Base-by-base conservation (phyloP, 1,284 basidiomycete genomes). In the Grifola frondosa region DNA sequence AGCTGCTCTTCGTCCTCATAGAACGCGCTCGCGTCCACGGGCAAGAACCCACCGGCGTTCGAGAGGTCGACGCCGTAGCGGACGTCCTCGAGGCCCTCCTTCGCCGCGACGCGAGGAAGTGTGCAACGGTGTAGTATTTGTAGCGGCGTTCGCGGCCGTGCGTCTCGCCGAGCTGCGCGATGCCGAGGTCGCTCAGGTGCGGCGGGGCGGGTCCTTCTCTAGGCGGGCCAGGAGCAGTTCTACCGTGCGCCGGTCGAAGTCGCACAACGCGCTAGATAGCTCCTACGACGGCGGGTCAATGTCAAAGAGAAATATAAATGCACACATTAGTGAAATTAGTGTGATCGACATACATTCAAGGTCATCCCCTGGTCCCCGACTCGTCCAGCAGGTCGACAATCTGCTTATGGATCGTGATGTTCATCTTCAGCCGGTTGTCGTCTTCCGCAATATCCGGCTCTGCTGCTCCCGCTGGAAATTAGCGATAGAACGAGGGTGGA, bases 71-170 rank as follows among this genome's bases (percentile, higher is more conserved):
- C 59, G 21, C 74, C 67, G 49, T 74, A 73, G 6, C 67, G 66
- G 3, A 63, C 54, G 43, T 77, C 71, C 53, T 84, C 75, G 28
- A 88, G 66, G 7, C 73, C 71, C 63, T 88, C 84, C 42, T 70
- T 69, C 3, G 68, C 67, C 32, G 84, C 69, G 32, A 88, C 25
- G 66, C 61, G 20, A 65, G 71, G 61, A 83, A 88, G 29, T 78
- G 74, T 2, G 73, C 70, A 40, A 82, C 60, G 1, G 86, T 89
- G 65, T 81, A 91, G 61, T 88, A 91, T 49, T 88, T 75, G 62
- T 88, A 81, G 15, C 87, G 79, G 24, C 88, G 81, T 66, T 93
- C 87, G 32, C 90, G 79, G 5, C 89, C 89, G 53, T 75, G 72
- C 1, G 78, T 88, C 61, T 92, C 91, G 69, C 82, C 78, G 20